Conservation (phyloP, 768 basidiomycete species). For the Xerocomellus dryophilus region DNA sequence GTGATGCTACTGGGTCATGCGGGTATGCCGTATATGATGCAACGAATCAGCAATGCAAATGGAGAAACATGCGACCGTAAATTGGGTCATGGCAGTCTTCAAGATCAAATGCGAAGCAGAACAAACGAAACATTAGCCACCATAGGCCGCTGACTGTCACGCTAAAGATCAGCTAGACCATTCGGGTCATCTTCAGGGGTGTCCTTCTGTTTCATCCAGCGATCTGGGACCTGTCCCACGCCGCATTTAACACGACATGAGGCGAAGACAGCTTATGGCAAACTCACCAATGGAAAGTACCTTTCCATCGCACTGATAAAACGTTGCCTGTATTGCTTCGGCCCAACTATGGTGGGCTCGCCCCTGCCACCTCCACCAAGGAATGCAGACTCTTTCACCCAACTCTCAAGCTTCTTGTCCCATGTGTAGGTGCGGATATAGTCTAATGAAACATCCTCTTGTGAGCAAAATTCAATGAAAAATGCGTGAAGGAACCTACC, state of each 20-base stretch:
- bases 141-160: constrained; percentile 33
- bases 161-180: constrained; percentile 56
- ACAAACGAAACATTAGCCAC: background rate
- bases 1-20: constrained; percentile 27
- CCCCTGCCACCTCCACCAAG: constrained; percentile 79
- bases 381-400: constrained; percentile 95
- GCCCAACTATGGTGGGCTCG: constrained; percentile 95
- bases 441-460: constrained; percentile 44
- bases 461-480: constrained; percentile 11
- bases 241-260: background rate
- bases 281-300: constrained; percentile 77
- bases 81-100: background rate
- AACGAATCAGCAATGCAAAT: constrained; percentile 10
- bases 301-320: constrained; percentile 88
- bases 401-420: constrained; percentile 98
- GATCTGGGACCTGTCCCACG: constrained; percentile 66
- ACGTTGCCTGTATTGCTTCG: constrained; percentile 87
- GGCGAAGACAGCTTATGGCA: background rate
- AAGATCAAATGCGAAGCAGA: constrained; percentile 2
- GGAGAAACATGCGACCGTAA: background rate
- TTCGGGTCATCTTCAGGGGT: constrained; percentile 71
- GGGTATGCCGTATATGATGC: constrained; percentile 20
- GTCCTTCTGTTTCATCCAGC: constrained; percentile 88
- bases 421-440: constrained; percentile 95
- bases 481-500: constrained; percentile 50